phyloP scores from a whole-genome alignment of 306 rosid genomes.

The Dryas alaskensis region DNA sequence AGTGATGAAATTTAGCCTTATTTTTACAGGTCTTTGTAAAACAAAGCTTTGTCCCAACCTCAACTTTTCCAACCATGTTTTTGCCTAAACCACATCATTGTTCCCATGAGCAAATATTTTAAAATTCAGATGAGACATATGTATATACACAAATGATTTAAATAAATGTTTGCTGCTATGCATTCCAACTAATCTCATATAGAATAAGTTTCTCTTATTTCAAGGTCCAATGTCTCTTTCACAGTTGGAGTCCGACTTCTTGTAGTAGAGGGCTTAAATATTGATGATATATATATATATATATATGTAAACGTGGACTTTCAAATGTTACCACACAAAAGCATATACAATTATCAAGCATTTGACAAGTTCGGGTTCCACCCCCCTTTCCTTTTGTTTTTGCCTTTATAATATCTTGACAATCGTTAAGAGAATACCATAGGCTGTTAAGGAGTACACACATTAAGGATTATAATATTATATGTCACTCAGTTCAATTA shows the following conservation, averaged over 20 bases:
- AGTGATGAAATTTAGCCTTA: too few relatives aligned
- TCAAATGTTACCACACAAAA: neutral
- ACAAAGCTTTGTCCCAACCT: too few relatives aligned
- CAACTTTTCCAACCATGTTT: neutral
- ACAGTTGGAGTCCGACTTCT: neutral
- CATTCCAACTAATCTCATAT: neutral
- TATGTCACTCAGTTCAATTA: neutral
- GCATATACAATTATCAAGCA: neutral
- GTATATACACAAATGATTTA: neutral
- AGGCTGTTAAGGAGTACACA: too few relatives aligned
- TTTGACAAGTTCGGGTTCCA: neutral
- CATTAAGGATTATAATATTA: neutral
- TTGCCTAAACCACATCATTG: neutral
- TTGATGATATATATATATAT: neutral
- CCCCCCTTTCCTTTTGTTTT: too few relatives aligned
- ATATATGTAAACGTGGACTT: neutral
- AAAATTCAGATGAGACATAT: neutral
- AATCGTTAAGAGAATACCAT: neutral
- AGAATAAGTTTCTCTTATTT: neutral
- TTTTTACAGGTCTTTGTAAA: neutral
- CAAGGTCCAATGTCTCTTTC: neutral
- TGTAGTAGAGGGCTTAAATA: neutral
- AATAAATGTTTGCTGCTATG: neutral
- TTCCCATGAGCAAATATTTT: neutral
- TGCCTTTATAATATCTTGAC: neutral